Conservation (phyloP, 2,329 filamentous ascomycete genomes). For the Alternaria ethzedia region DNA sequence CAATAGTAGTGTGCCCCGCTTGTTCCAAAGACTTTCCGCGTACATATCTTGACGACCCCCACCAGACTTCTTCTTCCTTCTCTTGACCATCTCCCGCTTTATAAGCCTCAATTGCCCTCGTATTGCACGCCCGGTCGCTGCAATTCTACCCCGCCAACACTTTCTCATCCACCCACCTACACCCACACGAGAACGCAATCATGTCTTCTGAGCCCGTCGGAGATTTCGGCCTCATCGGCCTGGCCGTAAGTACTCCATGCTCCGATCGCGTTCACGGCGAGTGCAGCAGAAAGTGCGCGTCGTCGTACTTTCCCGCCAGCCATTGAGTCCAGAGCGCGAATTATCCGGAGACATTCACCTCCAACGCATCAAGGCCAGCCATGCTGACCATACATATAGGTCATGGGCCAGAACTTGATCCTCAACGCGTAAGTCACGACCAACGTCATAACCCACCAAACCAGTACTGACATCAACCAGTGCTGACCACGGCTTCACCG, state of each 20-base stretch:
- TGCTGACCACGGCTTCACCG: conserved; percentile 77
- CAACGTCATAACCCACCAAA: conserved; percentile 12
- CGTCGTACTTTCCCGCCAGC: neutral
- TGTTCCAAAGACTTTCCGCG: conserved; percentile 43
- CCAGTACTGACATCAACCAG: conserved; percentile 38
- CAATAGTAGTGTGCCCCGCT: conserved; percentile 39
- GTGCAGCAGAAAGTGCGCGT: neutral
- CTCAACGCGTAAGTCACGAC: conserved; percentile 56
- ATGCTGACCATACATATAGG: conserved; percentile 35
- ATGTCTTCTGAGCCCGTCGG: conserved; percentile 53
- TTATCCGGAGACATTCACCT: neutral
- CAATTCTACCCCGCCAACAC: conserved; percentile 38
- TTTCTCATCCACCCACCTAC: conserved; percentile 5
- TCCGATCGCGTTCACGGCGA: neutral
- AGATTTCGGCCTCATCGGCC: conserved; percentile 61
- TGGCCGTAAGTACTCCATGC: conserved; percentile 48
- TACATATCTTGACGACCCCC: conserved; percentile 44
- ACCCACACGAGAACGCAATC: conserved; percentile 22
- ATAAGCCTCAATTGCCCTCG: conserved; percentile 29
- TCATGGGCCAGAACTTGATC: conserved; percentile 62
- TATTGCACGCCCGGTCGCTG: conserved; percentile 40
- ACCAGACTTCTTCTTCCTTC: conserved; percentile 24
- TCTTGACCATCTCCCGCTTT: conserved; percentile 29
- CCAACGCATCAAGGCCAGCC: neutral
- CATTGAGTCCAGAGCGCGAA: neutral